Base-by-base conservation (phyloP, 1,139 yeast species). In the Saccharomyces pastorianus region DNA sequence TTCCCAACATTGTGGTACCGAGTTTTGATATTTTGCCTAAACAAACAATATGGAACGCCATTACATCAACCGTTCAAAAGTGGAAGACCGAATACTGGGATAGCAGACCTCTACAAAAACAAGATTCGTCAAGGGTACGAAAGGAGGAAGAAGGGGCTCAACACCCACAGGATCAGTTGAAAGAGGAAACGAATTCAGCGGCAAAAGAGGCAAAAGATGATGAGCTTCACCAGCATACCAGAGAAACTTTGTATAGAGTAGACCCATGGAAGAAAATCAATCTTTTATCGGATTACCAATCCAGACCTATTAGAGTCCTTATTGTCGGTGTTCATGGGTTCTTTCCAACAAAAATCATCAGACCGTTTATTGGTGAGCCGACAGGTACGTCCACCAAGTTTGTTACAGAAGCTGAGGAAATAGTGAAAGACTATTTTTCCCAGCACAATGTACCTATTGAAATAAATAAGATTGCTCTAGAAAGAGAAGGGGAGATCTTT, bases 251-350 rank as follows among this genome's bases (percentile, higher is more conserved):
- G 7, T 58, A 61, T 46, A 58, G 62, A 48, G 58, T 60, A 28
- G 58, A 58, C 42, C 63, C 70, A 2, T 51, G 53, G 4, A 56
- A 55, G 5, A 61, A 58, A 38, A 38, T 38, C 7, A 38, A 38
- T 9, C 25, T 38, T 17, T 17, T 38, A 17, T 38, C 42, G 13
- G 42, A 38, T 38, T 38, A 38, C 42, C 42, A 38, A 17, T 38
- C 42, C 42, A 56, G 57, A 47, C 69, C 70, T 6, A 58, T 66
- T 5, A 66, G 59, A 54, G 64, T 67, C 1, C 53, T 93, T 47
- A 86, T 93, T 32, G 82, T 93, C 58, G 98, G 99, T 0, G 91
- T 93, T 1, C 98, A 93, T 72, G 98, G 98, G 0, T 93, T 91
- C 64, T 89, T 93, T 71, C 98, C 99, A 0, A 85, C 91, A 1